These are phyloP conservation scores for Porodaedalea pini DNA, from an alignment of 1,284 basidiomycete species.

Conservation along the genomic window DNA sequence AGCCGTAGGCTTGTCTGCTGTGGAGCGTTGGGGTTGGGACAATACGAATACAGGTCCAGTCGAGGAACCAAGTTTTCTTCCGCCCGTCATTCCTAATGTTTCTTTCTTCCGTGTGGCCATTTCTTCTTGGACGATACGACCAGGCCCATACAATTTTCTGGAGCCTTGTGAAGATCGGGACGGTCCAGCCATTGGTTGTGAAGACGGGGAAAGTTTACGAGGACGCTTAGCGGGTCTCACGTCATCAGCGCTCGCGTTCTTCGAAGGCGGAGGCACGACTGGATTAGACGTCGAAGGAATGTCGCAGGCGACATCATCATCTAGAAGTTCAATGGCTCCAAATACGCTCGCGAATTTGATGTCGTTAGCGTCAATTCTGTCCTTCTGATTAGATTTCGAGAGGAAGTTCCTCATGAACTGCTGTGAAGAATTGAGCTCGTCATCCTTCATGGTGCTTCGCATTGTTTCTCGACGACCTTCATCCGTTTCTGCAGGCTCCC, in stretches of 20 bases:
- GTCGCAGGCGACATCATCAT: conserved; percentile 31
- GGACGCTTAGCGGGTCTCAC: background rate
- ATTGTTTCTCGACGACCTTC: conserved; percentile 18
- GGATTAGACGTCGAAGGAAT: conserved; percentile 26
- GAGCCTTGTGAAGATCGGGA: background rate
- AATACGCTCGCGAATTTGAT: conserved; percentile 1
- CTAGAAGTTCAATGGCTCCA: conserved; percentile 23
- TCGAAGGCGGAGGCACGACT: conserved; percentile 15
- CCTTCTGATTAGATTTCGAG: conserved; percentile 27
- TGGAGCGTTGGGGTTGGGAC: too few species aligned
- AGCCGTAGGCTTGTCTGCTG: background rate
- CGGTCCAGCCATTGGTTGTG: background rate
- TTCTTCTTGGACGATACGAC: conserved; percentile 44
- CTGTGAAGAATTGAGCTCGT: conserved; percentile 10
- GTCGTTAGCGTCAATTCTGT: background rate
- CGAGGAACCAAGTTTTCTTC: conserved; percentile 19
- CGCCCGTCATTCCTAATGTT: conserved; percentile 34
- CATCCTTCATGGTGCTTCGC: conserved; percentile 16
- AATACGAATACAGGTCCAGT: background rate
- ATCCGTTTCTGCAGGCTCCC: conserved; percentile 15
- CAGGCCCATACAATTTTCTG: conserved; percentile 27
- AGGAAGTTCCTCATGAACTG: conserved; percentile 19
- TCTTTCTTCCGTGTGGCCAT: conserved; percentile 46
- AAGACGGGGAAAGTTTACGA: background rate
- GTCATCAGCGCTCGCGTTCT: conserved; percentile 1